Evolutionary conservation across 2,329 filamentous ascomycete genomes (phyloP).

Genomic region (Raffaelea ambrosiae): DNA sequence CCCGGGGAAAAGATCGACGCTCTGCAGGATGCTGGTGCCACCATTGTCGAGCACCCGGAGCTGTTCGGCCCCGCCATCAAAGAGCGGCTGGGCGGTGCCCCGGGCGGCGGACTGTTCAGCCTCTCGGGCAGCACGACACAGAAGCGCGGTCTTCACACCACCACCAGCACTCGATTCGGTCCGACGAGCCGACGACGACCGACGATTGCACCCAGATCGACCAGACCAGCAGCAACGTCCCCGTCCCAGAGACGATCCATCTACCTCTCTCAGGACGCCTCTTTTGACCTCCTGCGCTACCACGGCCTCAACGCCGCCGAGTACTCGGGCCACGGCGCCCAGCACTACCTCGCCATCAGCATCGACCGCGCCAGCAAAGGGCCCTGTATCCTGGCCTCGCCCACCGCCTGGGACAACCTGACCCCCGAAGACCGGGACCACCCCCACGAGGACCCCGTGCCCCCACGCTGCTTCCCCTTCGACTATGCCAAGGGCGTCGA

Average conservation of each 20-base stretch:
- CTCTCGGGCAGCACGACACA: constrained; percentile 14
- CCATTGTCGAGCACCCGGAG: constrained; percentile 67
- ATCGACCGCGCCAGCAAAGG: constrained; percentile 54
- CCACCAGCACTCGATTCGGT: too few species aligned
- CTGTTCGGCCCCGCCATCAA: constrained; percentile 65
- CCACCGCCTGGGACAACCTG: constrained; percentile 13
- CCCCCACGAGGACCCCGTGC: too few species aligned
- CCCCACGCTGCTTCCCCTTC: constrained; percentile 48
- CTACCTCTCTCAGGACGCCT: constrained; percentile 44
- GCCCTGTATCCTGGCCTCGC: constrained; percentile 56
- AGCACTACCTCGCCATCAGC: constrained; percentile 51
- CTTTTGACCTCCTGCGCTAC: constrained; percentile 45
- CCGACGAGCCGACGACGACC: too few species aligned
- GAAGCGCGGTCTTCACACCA: constrained; percentile 44
- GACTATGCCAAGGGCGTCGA: constrained; percentile 43
- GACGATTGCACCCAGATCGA: too few species aligned
- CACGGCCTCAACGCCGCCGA: constrained; percentile 35
- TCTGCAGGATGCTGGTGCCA: constrained; percentile 57
- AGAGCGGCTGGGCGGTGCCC: constrained; percentile 35
- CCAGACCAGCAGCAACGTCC: too few species aligned
- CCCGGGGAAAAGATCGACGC: constrained; percentile 58
- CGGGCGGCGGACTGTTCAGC: constrained; percentile 15
- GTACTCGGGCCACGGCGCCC: constrained; percentile 24
- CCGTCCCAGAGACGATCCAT: constrained; percentile 37
- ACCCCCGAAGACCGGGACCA: too few species aligned